Evolutionary conservation across 306 rosid species (phyloP).

Genomic region (Amphicarpaea edgeworthii): DNA sequence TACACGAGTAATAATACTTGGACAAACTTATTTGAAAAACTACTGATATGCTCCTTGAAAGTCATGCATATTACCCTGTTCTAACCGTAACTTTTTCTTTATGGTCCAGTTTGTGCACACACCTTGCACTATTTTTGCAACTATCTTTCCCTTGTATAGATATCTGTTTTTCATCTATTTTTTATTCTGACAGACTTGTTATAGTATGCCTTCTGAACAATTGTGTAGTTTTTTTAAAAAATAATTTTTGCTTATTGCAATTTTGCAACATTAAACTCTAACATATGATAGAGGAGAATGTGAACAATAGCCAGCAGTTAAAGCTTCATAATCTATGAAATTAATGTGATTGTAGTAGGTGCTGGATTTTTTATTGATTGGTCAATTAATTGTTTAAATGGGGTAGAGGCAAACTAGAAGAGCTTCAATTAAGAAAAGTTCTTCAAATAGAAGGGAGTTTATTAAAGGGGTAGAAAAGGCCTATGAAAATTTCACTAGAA

Average conservation of each 20-base stretch:
- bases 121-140: too few species aligned
- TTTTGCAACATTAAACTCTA: neutral
- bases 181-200: too few species aligned
- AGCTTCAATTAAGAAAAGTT: neutral
- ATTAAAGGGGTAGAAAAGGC: neutral
- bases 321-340: neutral
- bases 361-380: slow-evolving; percentile 18
- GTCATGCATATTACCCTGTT: too few species aligned
- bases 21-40: neutral
- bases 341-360: neutral
- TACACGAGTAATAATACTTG: neutral
- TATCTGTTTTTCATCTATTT: too few species aligned
- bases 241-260: neutral
- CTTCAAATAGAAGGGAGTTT: neutral
- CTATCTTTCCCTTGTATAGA: too few species aligned
- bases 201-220: too few species aligned
- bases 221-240: neutral
- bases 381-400: neutral
- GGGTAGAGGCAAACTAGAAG: neutral
- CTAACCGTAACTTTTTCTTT: too few species aligned
- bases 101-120: too few species aligned
- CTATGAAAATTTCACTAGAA: neutral
- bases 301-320: neutral
- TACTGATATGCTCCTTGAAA: neutral
- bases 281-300: neutral